Base-by-base conservation (phyloP, 2,329 filamentous ascomycete species). In the Diplodia intermedia region DNA sequence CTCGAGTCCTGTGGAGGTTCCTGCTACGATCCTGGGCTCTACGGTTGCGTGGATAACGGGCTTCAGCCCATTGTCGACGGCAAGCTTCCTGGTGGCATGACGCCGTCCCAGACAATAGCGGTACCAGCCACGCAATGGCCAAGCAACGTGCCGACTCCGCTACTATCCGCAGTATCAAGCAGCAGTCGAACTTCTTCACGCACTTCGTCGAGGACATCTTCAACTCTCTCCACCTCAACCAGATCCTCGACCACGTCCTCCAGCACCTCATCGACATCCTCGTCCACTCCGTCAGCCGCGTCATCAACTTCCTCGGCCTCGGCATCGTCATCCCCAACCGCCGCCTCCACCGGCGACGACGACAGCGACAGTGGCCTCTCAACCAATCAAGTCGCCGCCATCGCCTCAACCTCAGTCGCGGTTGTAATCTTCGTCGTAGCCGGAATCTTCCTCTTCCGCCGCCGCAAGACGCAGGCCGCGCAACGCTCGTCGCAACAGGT, bases 381-480 rank as follows among this genome's bases (percentile, higher is more conserved):
- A 76, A 49, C 73, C 71, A 3, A 72, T 1, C 76, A 79, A 69
- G 78, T 77, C 6, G 78, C 75, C 14, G 78, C 76, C 43, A 74
- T 79, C 31, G 78, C 75, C 23, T 70, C 74, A 38, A 74, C 76
- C 15, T 75, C 75, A 9, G 75, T 75, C 33, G 75, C 74, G 50
- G 65, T 78, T 47, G 69, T 79, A 40, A 70, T 80, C 47, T 75
- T 76, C 26, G 69, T 77, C 23, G 71, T 79, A 33, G 76, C 75
- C 36, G 74, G 73, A 3, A 29, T 77, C 29, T 77, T 77, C 68
- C 60, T 80, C 33, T 73, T 72, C 62, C 77, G 77, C 20, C 76
- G 78, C 57, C 55, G 38, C 55, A 36, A 52, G 9, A 47, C 56
- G 55, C 18, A 74, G 75, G 26, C 74, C 3, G 71, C 61, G 69